phyloP scores from a whole-genome alignment of 768 basidiomycete genomes.

The Mycena galericulata region DNA sequence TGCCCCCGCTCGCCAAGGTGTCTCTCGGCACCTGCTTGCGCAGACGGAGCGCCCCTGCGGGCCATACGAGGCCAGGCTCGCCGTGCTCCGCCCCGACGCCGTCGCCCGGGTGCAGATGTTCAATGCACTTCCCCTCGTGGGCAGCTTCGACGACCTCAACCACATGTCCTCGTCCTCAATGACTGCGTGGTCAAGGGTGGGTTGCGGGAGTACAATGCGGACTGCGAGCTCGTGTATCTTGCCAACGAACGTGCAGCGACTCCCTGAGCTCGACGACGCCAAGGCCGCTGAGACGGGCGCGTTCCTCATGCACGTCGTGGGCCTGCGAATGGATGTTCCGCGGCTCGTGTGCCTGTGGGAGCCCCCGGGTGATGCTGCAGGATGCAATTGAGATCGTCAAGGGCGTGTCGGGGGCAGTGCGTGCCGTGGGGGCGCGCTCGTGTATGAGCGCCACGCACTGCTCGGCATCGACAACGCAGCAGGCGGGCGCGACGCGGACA shows the following conservation, averaged over 20 bases:
- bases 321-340: slow-evolving; percentile 40
- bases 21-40: slow-evolving; percentile 65
- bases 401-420: slow-evolving; percentile 19
- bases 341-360: slow-evolving; percentile 41
- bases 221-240: slow-evolving; percentile 57
- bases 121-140: slow-evolving; percentile 61
- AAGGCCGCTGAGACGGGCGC: slow-evolving; percentile 46
- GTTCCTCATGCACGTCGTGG: slow-evolving; percentile 26
- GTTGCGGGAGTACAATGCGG: slow-evolving; percentile 48
- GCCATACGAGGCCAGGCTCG: slow-evolving; percentile 56
- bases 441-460: not conserved
- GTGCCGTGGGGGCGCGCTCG: not conserved
- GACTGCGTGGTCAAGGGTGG: slow-evolving; percentile 49
- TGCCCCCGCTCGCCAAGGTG: slow-evolving; percentile 73
- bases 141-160: slow-evolving; percentile 67
- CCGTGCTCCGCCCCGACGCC: slow-evolving; percentile 63
- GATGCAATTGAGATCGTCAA: slow-evolving; percentile 37
- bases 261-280: slow-evolving; percentile 39
- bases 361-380: slow-evolving; percentile 46
- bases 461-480: too few species aligned
- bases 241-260: slow-evolving; percentile 53
- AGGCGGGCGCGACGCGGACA: too few species aligned
- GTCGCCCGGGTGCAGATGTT: slow-evolving; percentile 72
- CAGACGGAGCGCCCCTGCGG: slow-evolving; percentile 48
- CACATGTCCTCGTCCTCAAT: slow-evolving; percentile 57